Evolutionary conservation across 495 filamentous ascomycete genomes (phyloP).

Genomic region (Hypoxylon cercidicola): DNA sequence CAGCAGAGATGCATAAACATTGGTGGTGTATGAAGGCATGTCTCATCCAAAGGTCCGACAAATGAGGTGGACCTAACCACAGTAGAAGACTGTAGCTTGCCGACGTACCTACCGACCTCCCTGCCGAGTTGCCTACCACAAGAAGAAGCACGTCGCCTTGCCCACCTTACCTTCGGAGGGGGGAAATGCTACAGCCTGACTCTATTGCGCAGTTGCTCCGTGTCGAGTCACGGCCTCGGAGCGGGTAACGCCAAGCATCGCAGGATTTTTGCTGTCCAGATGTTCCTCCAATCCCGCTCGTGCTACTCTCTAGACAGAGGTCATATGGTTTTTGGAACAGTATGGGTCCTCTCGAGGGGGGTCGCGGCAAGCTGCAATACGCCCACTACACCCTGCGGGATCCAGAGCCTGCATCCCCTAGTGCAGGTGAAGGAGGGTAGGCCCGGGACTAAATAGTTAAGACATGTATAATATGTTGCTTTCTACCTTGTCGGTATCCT

Average conservation of each 20-base stretch:
- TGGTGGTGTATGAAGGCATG: not conserved
- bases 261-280: constrained; percentile 30
- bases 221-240: constrained; percentile 26
- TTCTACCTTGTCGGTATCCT: constrained; percentile 25
- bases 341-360: constrained; percentile 36
- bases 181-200: constrained; percentile 18
- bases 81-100: not conserved
- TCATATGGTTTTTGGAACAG: constrained; percentile 32
- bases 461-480: constrained; percentile 34
- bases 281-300: constrained; percentile 31
- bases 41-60: constrained; percentile 1
- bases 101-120: constrained; percentile 5
- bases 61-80: constrained; percentile 9
- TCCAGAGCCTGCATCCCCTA: constrained; percentile 39
- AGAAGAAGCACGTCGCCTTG: constrained; percentile 18
- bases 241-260: constrained; percentile 25
- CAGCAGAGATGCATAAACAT: constrained; percentile 31
- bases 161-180: constrained; percentile 9
- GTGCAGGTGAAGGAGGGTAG: constrained; percentile 28
- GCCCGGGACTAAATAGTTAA: constrained; percentile 26
- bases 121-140: constrained; percentile 16
- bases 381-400: constrained; percentile 29
- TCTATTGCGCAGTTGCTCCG: constrained; percentile 19
- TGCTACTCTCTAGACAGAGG: constrained; percentile 25
- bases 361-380: constrained; percentile 40